Percentiles rank a stretch among this genome's conserved stretches.
phyloP scores from a whole-genome alignment of 192 early-diverging fungal species.

The Coemansia brasiliensis region DNA sequence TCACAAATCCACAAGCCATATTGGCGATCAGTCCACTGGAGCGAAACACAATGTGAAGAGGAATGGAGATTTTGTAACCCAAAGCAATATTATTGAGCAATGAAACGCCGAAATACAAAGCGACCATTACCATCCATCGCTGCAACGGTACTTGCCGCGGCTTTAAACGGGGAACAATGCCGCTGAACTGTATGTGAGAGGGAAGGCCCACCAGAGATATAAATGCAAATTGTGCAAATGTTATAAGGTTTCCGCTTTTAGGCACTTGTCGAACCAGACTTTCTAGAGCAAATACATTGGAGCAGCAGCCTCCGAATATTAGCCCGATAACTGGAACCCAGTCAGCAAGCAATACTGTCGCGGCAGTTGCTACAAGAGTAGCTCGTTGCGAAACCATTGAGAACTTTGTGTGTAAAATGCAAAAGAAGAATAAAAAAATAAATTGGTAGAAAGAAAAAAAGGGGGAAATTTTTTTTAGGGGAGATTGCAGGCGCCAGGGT shows the following conservation, averaged over 20 bases:
- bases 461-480: constrained; percentile 4
- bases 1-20: constrained; percentile 72
- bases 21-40: constrained; percentile 79
- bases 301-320: constrained; percentile 89
- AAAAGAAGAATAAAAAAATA: background rate
- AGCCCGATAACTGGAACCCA: constrained; percentile 65
- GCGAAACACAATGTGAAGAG: constrained; percentile 89
- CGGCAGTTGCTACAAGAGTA: background rate
- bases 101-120: constrained; percentile 75
- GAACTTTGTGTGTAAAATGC: background rate
- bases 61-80: constrained; percentile 79
- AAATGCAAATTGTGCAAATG: constrained; percentile 78
- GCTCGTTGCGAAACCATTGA: background rate
- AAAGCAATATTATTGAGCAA: constrained; percentile 82
- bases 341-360: constrained; percentile 33
- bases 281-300: constrained; percentile 84
- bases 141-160: constrained; percentile 65
- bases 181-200: constrained; percentile 54
- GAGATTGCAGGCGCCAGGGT: constrained; percentile 58
- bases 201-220: constrained; percentile 72
- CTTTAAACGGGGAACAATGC: constrained; percentile 54
- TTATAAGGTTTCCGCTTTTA: constrained; percentile 74
- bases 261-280: constrained; percentile 63
- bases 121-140: constrained; percentile 75
- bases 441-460: background rate